Evolutionary conservation across 768 basidiomycete species (phyloP).

Genomic region (Rhizopogon vesiculosus): DNA sequence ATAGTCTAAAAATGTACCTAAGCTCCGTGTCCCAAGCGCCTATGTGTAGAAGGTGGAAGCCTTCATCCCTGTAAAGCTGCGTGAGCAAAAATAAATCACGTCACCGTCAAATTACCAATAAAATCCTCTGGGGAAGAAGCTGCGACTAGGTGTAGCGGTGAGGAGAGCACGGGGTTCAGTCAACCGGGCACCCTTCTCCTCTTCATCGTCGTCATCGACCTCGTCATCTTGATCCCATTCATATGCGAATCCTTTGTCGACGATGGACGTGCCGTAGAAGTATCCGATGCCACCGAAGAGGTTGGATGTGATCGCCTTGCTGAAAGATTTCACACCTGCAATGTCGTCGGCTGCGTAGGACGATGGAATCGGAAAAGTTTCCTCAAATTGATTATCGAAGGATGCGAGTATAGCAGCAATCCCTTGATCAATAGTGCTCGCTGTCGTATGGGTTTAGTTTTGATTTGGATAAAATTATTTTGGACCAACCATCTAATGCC

Average conservation of each 20-base stretch:
- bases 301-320: slow-evolving; percentile 86
- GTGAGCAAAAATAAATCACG: not conserved
- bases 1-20: slow-evolving; percentile 34
- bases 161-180: slow-evolving; percentile 74
- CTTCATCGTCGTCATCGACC: slow-evolving; percentile 34
- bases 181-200: slow-evolving; percentile 50
- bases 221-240: slow-evolving; percentile 84
- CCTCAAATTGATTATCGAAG: slow-evolving; percentile 64
- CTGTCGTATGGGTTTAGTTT: slow-evolving; percentile 31
- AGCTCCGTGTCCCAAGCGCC: slow-evolving; percentile 93
- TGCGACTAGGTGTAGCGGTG: slow-evolving; percentile 92
- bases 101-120: slow-evolving; percentile 66
- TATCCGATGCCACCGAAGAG: slow-evolving; percentile 92
- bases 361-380: slow-evolving; percentile 62
- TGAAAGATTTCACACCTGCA: slow-evolving; percentile 61
- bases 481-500: slow-evolving; percentile 54
- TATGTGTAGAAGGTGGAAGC: slow-evolving; percentile 90
- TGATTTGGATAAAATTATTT: not conserved
- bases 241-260: slow-evolving; percentile 80
- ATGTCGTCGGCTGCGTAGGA: slow-evolving; percentile 45
- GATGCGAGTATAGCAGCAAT: slow-evolving; percentile 58
- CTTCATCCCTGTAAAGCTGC: slow-evolving; percentile 73
- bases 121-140: slow-evolving; percentile 97
- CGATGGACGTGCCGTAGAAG: slow-evolving; percentile 87
- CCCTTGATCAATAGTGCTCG: slow-evolving; percentile 59